phyloP scores from a whole-genome alignment of 2,329 filamentous ascomycete species.

The Paecilomyces niveus region DNA sequence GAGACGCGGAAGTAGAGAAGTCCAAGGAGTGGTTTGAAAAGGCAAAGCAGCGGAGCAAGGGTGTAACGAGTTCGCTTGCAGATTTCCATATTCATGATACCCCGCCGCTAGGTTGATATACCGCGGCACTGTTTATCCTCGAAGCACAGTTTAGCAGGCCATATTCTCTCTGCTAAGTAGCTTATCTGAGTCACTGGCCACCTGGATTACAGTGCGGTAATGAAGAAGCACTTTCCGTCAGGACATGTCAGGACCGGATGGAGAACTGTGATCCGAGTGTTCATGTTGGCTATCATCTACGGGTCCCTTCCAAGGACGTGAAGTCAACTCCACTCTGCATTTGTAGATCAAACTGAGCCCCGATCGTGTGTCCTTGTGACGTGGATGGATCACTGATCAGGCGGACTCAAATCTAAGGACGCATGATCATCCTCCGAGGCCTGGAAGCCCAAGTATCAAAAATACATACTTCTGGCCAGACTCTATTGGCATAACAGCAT shows the following conservation, averaged over 20 bases:
- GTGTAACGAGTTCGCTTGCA: conserved; percentile 22
- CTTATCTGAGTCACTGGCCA: too few relatives aligned
- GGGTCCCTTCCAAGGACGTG: too few relatives aligned
- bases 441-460: background rate
- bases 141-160: background rate
- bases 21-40: conserved; percentile 28
- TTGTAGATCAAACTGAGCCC: background rate
- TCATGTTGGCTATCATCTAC: too few relatives aligned
- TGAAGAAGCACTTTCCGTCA: too few relatives aligned
- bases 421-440: background rate
- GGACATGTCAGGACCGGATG: too few relatives aligned
- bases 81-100: conserved; percentile 21
- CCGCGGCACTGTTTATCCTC: background rate
- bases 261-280: too few relatives aligned
- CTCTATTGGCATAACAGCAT: background rate
- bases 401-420: background rate
- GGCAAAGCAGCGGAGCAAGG: conserved; percentile 22
- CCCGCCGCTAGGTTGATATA: conserved; percentile 2
- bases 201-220: too few relatives aligned
- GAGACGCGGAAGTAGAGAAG: conserved; percentile 22
- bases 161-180: too few relatives aligned
- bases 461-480: background rate
- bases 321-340: too few relatives aligned
- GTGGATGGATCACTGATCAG: background rate
- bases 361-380: background rate